Evolutionary conservation across 257 asterid genomes (phyloP).

Genomic region (Solanum stenotomum): DNA sequence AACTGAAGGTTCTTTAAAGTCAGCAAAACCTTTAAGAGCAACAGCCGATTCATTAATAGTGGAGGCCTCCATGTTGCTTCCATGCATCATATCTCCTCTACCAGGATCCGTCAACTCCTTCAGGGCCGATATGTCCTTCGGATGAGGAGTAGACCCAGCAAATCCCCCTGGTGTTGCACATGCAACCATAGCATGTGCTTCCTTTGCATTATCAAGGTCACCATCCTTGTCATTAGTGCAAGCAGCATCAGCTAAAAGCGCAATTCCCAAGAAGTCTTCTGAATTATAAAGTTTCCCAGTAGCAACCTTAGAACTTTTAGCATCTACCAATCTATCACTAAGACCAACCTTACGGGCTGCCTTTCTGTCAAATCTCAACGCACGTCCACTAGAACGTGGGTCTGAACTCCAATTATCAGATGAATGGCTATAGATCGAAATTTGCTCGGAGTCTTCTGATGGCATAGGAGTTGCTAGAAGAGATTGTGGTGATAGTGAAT

Average conservation of each 20-base stretch:
- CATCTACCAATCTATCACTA: conserved; percentile 9
- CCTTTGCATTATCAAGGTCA: conserved; percentile 20
- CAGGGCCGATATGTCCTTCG: conserved; percentile 1
- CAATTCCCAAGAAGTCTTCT: conserved; percentile 74
- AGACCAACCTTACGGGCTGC: conserved; percentile 7
- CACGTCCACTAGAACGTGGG: conserved; percentile 8
- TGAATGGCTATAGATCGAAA: conserved; percentile 24
- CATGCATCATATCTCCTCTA: conserved; percentile 7
- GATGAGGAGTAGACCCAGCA: conserved; percentile 13
- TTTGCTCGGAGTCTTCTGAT: conserved; percentile 40
- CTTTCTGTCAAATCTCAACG: conserved; percentile 13
- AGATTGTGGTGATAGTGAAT: conserved; percentile 21
- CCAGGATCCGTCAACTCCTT: conserved; percentile 14
- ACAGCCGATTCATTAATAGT: conserved; percentile 8
- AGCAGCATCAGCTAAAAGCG: conserved; percentile 76
- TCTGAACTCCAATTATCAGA: conserved; percentile 10
- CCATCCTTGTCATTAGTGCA: conserved; percentile 36
- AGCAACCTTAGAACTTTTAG: conserved; percentile 10
- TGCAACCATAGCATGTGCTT: conserved; percentile 23
- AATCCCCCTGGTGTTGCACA: conserved; percentile 18
- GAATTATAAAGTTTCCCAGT: conserved; percentile 14
- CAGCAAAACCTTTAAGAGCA: conserved; percentile 16
- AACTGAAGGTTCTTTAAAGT: conserved; percentile 17
- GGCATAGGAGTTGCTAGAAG: conserved; percentile 24
- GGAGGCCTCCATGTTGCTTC: conserved; percentile 13